Base-by-base conservation (phyloP, 2,329 filamentous ascomycete species). In the Chaetomium olivaceum region DNA sequence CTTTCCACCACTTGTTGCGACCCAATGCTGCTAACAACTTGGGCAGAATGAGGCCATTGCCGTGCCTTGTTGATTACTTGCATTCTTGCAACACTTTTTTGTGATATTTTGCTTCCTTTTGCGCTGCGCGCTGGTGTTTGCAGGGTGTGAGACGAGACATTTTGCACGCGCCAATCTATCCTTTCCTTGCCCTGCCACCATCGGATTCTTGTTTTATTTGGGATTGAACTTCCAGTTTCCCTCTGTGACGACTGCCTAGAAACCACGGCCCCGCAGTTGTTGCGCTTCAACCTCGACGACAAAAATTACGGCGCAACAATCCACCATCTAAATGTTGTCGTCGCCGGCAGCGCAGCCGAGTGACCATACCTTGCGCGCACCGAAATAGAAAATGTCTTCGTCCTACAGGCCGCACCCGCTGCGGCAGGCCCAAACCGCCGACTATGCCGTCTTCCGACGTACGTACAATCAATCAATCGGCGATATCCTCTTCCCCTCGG, bases 321-420 rank as follows among this genome's bases (percentile, higher is more conserved):
- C 23, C 52, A 9, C n/a, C 54, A 55, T 68, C 71, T 73, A 69
- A 19, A 64, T 67, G 56, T 58, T 74, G 70, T 72, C 71, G 66
- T 73, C 73, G 69, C 65, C 70, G 65, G 69, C 66, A 68, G 64
- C 67, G 67, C 66, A 68, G 62, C 66, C 61, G 65, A 68, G 57
- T 65, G 52, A 69, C 66, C 64, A 65, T 48, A 70, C 23, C 43
- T 21, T 66, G 67, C 68, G 33, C 25, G 52, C 58, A 64, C 52
- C 70, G 73, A 74, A 74, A 78, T 52, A 63, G 61, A 73, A 74
- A 75, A 78, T 70, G 64, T 68, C 72, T 72, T 88, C 66, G 39
- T 85, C 71, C 72, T 88, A 85, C 79, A 83, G 83, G 66, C 80
- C 81, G 69, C 84, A 86, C 74, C 82, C 85, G 62, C 81, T 88